These are phyloP conservation scores for Aleurites moluccanus DNA, from an alignment of 441 rosid genomes.

Conservation along the genomic window DNA sequence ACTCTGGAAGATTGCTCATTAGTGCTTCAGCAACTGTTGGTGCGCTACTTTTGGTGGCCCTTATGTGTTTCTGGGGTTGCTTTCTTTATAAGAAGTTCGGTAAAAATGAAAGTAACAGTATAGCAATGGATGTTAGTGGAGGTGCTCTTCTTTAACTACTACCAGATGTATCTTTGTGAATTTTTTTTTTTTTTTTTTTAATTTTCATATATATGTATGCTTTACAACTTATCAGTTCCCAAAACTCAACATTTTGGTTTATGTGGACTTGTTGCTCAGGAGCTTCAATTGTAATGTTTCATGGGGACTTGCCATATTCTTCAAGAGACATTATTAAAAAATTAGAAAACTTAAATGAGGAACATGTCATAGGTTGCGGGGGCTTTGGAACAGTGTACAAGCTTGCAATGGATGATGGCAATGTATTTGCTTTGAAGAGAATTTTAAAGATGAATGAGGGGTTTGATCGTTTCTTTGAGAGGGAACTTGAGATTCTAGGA, in stretches of 20 bases:
- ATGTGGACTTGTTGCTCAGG: conserved; percentile 46
- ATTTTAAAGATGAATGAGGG: conserved; percentile 89
- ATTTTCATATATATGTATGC: no score
- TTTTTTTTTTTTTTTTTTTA: not conserved
- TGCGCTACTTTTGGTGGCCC: conserved; percentile 95
- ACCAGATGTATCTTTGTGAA: conserved; percentile 5
- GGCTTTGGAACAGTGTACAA: conserved; percentile 97
- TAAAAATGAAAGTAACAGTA: conserved; percentile 73
- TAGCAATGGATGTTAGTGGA: conserved; percentile 91
- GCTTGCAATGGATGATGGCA: conserved; percentile 98
- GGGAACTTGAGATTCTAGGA: conserved; percentile 98
- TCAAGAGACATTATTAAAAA: conserved; percentile 90
- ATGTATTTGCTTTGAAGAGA: conserved; percentile 83
- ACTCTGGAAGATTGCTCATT: conserved; percentile 77
- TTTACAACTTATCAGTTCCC: not conserved
- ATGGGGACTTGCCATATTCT: conserved; percentile 97
- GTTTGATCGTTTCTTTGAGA: conserved; percentile 91
- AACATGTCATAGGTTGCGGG: conserved; percentile 84
- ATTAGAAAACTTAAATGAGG: conserved; percentile 81
- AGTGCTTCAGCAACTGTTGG: conserved; percentile 96
- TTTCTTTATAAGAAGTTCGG: conserved; percentile 94
- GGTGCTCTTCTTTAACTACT: conserved; percentile 43
- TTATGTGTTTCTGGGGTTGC: conserved; percentile 99
- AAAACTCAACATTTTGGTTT: conserved; percentile 21
- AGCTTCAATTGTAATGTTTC: conserved; percentile 95